Conservation (phyloP, 163 green algal species). For the Scenedesmus sp. region DNA sequence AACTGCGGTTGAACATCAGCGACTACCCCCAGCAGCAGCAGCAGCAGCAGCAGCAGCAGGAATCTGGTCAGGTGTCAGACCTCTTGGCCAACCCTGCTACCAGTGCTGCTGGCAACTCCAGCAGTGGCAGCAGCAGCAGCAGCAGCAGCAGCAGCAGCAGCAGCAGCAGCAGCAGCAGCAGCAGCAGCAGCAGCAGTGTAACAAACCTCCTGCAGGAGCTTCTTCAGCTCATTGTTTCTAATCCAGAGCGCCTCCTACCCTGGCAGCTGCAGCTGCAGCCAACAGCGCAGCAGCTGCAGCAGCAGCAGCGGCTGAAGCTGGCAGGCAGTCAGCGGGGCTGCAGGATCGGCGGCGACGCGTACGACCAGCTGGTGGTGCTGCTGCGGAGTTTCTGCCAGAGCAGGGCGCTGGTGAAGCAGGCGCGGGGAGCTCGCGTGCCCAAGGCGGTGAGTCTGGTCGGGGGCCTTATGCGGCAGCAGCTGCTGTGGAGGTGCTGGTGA, state of each 20-base stretch:
- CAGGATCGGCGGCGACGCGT: not conserved
- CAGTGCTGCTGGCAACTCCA: not conserved
- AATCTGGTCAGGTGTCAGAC: not conserved
- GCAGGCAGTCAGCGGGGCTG: not conserved
- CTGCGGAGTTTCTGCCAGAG: not conserved
- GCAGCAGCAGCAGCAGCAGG: slow-evolving; percentile 21
- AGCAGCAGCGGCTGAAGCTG: slow-evolving; percentile 27
- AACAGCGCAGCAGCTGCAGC: slow-evolving; percentile 1
- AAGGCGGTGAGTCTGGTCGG: not conserved
- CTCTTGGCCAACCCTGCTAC: not conserved
- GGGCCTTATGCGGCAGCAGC: not conserved
- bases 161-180: no score
- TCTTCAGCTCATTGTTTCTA: not conserved
- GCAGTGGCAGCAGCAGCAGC: no score
- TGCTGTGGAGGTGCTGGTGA: not conserved
- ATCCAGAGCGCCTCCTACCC: not conserved
- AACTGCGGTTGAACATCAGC: not conserved
- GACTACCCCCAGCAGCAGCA: slow-evolving; percentile 1
- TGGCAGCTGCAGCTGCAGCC: slow-evolving; percentile 8
- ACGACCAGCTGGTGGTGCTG: not conserved
- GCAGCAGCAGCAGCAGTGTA: slow-evolving; percentile 13
- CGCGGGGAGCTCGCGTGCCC: not conserved
- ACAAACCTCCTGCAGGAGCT: not conserved
- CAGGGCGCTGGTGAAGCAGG: not conserved
- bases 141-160: no score